phyloP scores from a whole-genome alignment of 345 rosid genomes.

The Linum usitatissimum region DNA sequence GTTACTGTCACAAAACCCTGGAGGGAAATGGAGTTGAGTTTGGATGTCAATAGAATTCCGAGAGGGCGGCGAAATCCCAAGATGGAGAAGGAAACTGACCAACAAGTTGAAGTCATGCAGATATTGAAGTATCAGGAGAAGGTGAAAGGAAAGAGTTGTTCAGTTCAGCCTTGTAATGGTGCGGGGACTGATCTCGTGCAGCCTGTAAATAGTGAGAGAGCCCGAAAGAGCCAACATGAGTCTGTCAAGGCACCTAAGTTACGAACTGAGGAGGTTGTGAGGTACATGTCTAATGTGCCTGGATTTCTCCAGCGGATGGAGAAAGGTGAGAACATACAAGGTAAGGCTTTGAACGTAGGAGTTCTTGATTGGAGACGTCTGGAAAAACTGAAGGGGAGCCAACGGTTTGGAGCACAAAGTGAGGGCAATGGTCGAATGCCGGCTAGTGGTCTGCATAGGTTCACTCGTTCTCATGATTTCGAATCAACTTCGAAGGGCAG shows the following conservation, averaged over 20 bases:
- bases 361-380: slow-evolving; percentile 79
- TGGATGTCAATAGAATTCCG: background rate
- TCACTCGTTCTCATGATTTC: slow-evolving; percentile 24
- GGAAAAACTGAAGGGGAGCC: slow-evolving; percentile 48
- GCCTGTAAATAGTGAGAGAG: background rate
- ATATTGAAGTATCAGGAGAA: background rate
- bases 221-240: background rate
- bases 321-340: slow-evolving; percentile 34
- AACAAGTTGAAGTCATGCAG: background rate
- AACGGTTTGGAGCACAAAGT: slow-evolving; percentile 16
- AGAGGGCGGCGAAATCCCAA: background rate
- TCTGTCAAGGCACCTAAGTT: background rate
- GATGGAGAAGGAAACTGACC: background rate
- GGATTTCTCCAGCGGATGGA: slow-evolving; percentile 54
- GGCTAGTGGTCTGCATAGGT: slow-evolving; percentile 15
- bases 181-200: background rate
- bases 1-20: background rate
- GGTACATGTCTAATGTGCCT: slow-evolving; percentile 71
- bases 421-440: slow-evolving; percentile 25
- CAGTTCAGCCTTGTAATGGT: background rate
- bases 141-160: background rate
- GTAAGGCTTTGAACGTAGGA: slow-evolving; percentile 67
- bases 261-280: slow-evolving; percentile 59
- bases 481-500: slow-evolving; percentile 35
- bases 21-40: background rate